Conservation (phyloP, 768 basidiomycete species). For the Leucosporidium yakuticum region DNA sequence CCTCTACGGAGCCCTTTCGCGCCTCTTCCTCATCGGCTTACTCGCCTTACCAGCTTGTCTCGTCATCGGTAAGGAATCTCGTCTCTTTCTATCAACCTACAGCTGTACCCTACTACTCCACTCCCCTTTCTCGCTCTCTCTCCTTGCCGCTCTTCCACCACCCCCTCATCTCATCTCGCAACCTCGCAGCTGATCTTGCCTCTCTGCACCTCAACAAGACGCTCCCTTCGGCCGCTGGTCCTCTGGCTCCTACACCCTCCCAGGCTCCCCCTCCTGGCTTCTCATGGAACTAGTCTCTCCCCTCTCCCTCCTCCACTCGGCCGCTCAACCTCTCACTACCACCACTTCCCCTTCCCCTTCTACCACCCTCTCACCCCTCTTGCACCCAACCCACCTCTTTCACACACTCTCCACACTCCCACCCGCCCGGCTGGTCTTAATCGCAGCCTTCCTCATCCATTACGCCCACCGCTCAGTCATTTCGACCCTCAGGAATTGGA, state of each 20-base stretch:
- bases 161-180: no score
- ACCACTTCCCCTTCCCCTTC: conserved; percentile 40
- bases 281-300: conserved; percentile 6
- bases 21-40: conserved; percentile 5
- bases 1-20: conserved; percentile 4
- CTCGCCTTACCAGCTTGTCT: background rate
- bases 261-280: conserved; percentile 20
- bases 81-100: background rate
- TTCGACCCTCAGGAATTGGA: conserved; percentile 69
- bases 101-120: no score
- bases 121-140: background rate
- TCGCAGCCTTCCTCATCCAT: conserved; percentile 61
- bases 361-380: conserved; percentile 29
- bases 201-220: conserved; percentile 2
- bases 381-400: background rate
- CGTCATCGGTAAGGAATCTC: conserved; percentile 5
- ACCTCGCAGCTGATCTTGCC: no score
- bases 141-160: no score
- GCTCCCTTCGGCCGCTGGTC: conserved; percentile 28
- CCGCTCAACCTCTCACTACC: conserved; percentile 38
- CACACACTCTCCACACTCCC: conserved; percentile 16
- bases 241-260: background rate
- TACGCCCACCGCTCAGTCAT: conserved; percentile 77
- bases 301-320: conserved; percentile 47
- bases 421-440: conserved; percentile 52